Conservation (phyloP, 2,329 filamentous ascomycete species). For the Penicillium occitanis region DNA sequence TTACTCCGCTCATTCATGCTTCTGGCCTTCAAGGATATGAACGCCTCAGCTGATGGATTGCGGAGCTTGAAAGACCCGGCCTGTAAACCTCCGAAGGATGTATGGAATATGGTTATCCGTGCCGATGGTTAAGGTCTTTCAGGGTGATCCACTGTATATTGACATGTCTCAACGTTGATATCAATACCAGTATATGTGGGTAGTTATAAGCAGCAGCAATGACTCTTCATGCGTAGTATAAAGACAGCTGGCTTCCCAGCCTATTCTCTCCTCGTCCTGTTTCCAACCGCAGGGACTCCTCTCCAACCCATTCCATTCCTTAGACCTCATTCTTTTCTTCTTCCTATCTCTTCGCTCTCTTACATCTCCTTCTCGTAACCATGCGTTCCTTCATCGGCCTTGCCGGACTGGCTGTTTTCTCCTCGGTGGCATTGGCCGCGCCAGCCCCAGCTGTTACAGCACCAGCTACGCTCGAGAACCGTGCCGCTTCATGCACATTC, state of each 20-base stretch:
- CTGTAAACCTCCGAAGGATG: not conserved
- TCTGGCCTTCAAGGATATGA: not conserved
- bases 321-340: not conserved
- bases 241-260: not conserved
- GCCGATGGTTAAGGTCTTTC: not conserved
- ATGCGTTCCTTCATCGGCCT: conserved; percentile 11
- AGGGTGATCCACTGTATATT: not conserved
- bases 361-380: not conserved
- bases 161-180: not conserved
- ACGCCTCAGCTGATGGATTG: not conserved
- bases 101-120: not conserved
- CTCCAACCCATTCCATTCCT: not conserved
- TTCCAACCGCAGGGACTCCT: not conserved
- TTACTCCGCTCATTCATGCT: not conserved
- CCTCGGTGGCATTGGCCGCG: not conserved
- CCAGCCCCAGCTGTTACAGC: conserved; percentile 8
- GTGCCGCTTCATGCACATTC: conserved; percentile 27
- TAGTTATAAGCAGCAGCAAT: not conserved
- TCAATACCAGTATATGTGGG: not conserved
- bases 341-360: not conserved
- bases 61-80: not conserved
- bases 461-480: conserved; percentile 8
- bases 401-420: conserved; percentile 5
- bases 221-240: not conserved
- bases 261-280: not conserved